These are phyloP conservation scores for Mycotypha africana DNA, from an alignment of 371 early-diverging fungal species.

Conservation along the genomic window DNA sequence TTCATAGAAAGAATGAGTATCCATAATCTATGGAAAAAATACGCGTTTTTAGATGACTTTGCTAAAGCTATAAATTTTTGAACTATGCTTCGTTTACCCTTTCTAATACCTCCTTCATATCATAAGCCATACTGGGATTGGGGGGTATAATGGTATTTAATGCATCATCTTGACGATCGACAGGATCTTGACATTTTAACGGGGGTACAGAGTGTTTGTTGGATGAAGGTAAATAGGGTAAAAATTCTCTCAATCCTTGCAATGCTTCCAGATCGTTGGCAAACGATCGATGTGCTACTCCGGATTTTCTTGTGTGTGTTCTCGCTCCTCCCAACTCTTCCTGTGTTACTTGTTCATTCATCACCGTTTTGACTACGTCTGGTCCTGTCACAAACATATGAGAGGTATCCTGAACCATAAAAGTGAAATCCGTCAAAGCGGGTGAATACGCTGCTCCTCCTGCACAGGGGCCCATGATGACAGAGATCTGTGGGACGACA, in stretches of 20 bases:
- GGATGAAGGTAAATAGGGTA: conserved; percentile 86
- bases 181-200: conserved; percentile 69
- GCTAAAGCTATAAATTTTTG: background rate
- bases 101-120: conserved; percentile 86
- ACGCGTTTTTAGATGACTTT: background rate
- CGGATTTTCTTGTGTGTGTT: conserved; percentile 85
- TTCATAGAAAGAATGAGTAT: conserved; percentile 88
- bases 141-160: conserved; percentile 86
- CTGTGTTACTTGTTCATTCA: conserved; percentile 93
- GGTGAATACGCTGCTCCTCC: conserved; percentile 97
- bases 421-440: conserved; percentile 94
- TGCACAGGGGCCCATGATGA: conserved; percentile 98
- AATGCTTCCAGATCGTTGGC: conserved; percentile 95
- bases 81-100: conserved; percentile 40
- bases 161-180: conserved; percentile 71
- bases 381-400: conserved; percentile 97
- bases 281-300: conserved; percentile 90
- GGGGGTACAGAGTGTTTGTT: conserved; percentile 68
- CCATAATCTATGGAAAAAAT: conserved; percentile 65
- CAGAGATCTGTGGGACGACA: conserved; percentile 92
- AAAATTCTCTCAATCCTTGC: conserved; percentile 78
- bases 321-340: conserved; percentile 95
- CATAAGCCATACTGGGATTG: conserved; percentile 92
- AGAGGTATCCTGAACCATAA: conserved; percentile 96
- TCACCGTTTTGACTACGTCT: conserved; percentile 94